Percentiles rank a stretch among this genome's conserved stretches.
phyloP scores from a whole-genome alignment of 78 protist genomes.

The Cavenderia fasciculata region DNA sequence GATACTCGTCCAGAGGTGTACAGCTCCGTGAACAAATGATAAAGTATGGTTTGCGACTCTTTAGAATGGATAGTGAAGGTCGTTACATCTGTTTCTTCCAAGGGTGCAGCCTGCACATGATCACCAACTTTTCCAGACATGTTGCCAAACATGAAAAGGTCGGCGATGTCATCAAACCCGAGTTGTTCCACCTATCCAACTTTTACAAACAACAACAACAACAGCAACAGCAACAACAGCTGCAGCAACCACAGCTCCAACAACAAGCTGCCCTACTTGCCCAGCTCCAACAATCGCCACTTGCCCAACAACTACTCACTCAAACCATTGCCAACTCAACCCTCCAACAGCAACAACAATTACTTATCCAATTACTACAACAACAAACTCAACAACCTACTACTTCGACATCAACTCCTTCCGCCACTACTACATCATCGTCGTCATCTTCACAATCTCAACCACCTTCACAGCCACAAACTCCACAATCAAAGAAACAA shows the following conservation, averaged over 20 bases:
- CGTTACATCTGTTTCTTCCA: slow-evolving; percentile 72
- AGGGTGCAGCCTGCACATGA: slow-evolving; percentile 73
- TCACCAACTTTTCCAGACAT: slow-evolving; percentile 67
- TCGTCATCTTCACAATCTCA: neutral
- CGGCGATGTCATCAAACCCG: slow-evolving; percentile 65
- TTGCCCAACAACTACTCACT: neutral
- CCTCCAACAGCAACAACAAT: slow-evolving; percentile 5
- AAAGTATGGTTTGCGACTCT: slow-evolving; percentile 64
- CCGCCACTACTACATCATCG: neutral
- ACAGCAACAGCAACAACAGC: neutral
- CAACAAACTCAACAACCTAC: neutral
- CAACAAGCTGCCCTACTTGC: neutral
- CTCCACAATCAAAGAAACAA: too few species aligned
- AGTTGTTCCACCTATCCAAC: slow-evolving; percentile 54
- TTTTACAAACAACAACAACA: slow-evolving; percentile 27
- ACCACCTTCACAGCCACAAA: neutral
- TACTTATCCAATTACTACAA: neutral
- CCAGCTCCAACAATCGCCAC: neutral
- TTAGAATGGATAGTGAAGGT: slow-evolving; percentile 64
- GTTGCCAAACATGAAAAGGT: slow-evolving; percentile 75
- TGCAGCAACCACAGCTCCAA: neutral
- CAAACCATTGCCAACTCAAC: neutral
- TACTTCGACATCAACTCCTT: neutral
- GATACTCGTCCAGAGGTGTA: slow-evolving; percentile 40
- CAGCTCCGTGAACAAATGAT: slow-evolving; percentile 77